Evolutionary conservation across 331 rosid species (phyloP).

Genomic region (Pyracantha coccinea): DNA sequence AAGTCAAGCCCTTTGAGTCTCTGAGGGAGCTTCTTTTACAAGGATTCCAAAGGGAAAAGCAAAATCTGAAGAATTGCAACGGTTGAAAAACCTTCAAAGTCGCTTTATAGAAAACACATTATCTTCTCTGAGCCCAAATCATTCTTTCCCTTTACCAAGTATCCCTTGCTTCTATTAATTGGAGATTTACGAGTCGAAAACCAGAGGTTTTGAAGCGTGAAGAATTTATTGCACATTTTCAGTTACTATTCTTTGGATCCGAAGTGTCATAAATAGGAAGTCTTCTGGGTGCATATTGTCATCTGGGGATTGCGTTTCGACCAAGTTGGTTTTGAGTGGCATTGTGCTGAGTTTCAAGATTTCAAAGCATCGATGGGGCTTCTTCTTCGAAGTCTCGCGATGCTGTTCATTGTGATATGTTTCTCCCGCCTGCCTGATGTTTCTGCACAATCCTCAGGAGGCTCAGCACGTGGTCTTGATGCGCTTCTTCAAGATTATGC

Average conservation of each 20-base stretch:
- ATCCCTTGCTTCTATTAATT: constrained; percentile 26
- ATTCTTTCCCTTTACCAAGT: constrained; percentile 14
- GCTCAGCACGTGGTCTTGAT: constrained; percentile 37
- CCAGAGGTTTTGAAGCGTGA: constrained; percentile 4
- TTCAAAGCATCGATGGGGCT: constrained; percentile 52
- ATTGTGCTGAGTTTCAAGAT: constrained; percentile 30
- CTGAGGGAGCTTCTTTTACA: constrained; percentile 30
- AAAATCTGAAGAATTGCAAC: constrained; percentile 32
- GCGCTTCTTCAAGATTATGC: constrained; percentile 66
- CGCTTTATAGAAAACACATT: constrained; percentile 27
- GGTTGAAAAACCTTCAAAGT: constrained; percentile 71
- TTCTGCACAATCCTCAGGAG: constrained; percentile 26
- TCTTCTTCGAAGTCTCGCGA: constrained; percentile 37
- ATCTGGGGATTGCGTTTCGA: constrained; percentile 10
- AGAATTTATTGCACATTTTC: constrained; percentile 25
- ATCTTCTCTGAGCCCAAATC: constrained; percentile 17
- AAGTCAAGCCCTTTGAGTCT: constrained; percentile 12
- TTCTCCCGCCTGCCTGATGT: constrained; percentile 32
- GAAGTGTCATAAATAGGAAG: not conserved
- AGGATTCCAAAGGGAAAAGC: constrained; percentile 41
- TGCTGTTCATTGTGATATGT: constrained; percentile 36
- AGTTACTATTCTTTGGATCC: constrained; percentile 19
- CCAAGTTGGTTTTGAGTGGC: constrained; percentile 9
- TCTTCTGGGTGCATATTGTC: constrained; percentile 11
- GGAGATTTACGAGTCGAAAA: constrained; percentile 17